Percentiles rank a stretch among this genome's conserved stretches.
Evolutionary conservation across 1,139 yeast species (phyloP).

Genomic region (Protomyces pachydermus): DNA sequence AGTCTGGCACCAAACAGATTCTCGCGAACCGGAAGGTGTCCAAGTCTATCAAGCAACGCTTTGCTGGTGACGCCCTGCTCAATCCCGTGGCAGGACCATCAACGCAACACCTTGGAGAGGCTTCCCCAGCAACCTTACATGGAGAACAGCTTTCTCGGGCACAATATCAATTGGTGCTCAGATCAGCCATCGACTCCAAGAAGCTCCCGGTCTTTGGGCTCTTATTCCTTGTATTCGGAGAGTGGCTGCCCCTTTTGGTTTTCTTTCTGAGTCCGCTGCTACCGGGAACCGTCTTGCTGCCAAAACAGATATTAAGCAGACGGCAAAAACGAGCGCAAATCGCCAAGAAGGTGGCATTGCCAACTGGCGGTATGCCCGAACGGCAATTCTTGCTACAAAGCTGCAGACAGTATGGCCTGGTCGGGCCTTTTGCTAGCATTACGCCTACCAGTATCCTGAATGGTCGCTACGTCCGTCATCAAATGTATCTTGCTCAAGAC

Average conservation of each 20-base stretch:
- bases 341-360: not conserved
- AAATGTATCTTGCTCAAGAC: constrained; percentile 4
- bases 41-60: not conserved
- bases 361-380: constrained; percentile 6
- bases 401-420: constrained; percentile 6
- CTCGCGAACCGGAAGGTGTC: constrained; percentile 13
- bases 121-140: not conserved
- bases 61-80: not conserved
- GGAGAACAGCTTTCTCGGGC: constrained; percentile 4
- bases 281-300: constrained; percentile 20
- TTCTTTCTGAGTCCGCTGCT: constrained; percentile 14
- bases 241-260: constrained; percentile 23
- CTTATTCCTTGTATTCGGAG: constrained; percentile 15
- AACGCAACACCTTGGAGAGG: not conserved
- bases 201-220: constrained; percentile 16
- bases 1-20: constrained; percentile 22
- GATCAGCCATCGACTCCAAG: constrained; percentile 16
- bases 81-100: not conserved
- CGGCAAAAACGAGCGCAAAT: not conserved
- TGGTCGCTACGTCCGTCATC: not conserved
- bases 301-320: not conserved
- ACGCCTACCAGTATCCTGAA: not conserved
- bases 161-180: constrained; percentile 12
- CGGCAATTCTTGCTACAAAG: not conserved
- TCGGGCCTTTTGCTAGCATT: constrained; percentile 7